Conservation (phyloP, 2,329 filamentous ascomycete species). For the Eutypa lata region DNA sequence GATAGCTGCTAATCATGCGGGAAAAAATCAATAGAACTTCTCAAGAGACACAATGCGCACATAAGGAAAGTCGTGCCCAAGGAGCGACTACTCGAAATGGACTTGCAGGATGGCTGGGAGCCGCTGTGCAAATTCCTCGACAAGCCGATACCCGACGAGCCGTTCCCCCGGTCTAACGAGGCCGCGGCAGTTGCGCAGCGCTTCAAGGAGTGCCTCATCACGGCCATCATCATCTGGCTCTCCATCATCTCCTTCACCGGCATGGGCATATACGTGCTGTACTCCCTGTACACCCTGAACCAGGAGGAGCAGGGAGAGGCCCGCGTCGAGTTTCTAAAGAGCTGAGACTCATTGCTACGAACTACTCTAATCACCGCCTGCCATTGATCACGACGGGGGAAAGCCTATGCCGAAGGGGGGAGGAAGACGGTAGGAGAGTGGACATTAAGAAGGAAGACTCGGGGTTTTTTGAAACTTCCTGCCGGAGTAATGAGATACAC, state of each 20-base stretch:
- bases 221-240: constrained; percentile 3
- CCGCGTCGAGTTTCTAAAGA: background rate
- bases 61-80: constrained; percentile 11
- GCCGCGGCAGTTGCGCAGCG: constrained; percentile 10
- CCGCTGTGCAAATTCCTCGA: constrained; percentile 25
- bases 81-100: constrained; percentile 14
- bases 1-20: background rate
- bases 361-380: too few relatives aligned
- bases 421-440: too few relatives aligned
- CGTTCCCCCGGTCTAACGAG: constrained; percentile 26
- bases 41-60: constrained; percentile 13
- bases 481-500: too few relatives aligned
- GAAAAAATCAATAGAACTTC: constrained; percentile 4
- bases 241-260: constrained; percentile 4
- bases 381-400: too few relatives aligned
- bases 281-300: constrained; percentile 1
- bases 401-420: too few relatives aligned
- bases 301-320: background rate
- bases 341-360: too few relatives aligned
- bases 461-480: too few relatives aligned
- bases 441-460: too few relatives aligned
- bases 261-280: constrained; percentile 5
- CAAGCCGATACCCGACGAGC: constrained; percentile 21
- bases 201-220: constrained; percentile 5
- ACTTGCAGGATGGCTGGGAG: constrained; percentile 23